Base-by-base conservation (phyloP, 2,329 filamentous ascomycete species). In the Hypoxylon sp. region DNA sequence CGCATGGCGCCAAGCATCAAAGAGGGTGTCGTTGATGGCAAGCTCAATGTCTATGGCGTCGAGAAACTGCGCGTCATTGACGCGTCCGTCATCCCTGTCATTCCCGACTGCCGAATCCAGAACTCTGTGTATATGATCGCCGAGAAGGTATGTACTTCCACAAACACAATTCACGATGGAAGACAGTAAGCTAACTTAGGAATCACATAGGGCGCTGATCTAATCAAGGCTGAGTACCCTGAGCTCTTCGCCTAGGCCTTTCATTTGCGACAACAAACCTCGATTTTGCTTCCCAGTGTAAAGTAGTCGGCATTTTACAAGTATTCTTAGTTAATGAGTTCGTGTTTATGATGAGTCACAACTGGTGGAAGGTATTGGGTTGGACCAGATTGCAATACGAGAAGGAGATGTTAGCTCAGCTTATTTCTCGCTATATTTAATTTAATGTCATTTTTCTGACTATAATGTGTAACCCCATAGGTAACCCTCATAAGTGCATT, bases 91-190 rank as follows among this genome's bases (percentile, higher is more conserved):
- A 84, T 89, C 11, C 87, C 87, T 0, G 80, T 88, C 75, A 87
- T 82, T 76, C 86, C 75, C 65, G 87, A 82, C 81, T 87, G 79
- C n/a, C 83, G 87, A 1, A 88, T 88, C 52, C 87, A 89, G 75
- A 88, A 87, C 63, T 82, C 85, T 1, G 87, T 89, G 1, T 90
- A 90, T 70, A 87, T 86, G 83, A 74, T 89, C 62, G 87, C 80
- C 3, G 87, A 90, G 74, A 89, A 86, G 79, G 80, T 73, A 55
- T 54, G 55, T 59, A 31, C 52, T 4, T 57, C 42, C 6, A 27
- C 24, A 15, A 19, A 39, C 13, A 17, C 13, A 19, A 39, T 5
- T 10, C 13, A 10, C 19, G 29, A 27, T 44, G 35, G 47, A 29
- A 53, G 15, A 17, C 8, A 27, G 11, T 8, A 27, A 17, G 62